phyloP scores from a whole-genome alignment of 345 rosid genomes.

The Gossypium anomalum region DNA sequence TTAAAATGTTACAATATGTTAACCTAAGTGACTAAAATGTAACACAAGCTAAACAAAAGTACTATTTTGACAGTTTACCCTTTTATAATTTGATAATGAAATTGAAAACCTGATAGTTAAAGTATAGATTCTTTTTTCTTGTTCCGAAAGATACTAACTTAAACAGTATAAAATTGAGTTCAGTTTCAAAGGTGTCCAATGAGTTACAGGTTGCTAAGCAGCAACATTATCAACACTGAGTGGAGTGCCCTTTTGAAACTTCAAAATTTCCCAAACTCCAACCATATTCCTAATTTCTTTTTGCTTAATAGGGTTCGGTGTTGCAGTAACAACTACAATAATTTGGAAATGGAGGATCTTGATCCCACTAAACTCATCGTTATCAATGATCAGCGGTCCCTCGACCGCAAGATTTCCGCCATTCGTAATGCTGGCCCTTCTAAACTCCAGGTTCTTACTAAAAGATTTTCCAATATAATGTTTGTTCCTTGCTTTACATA shows the following conservation, averaged over 20 bases:
- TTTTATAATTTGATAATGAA: no score
- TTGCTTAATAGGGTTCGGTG: conserved; percentile 20
- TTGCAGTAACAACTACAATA: neutral
- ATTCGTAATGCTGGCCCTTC: conserved; percentile 63
- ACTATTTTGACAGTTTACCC: fast-evolving
- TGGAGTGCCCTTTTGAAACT: conserved; percentile 5
- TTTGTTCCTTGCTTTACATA: neutral
- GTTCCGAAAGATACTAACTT: no score
- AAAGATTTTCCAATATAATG: neutral
- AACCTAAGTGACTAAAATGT: no score
- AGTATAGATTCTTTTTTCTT: no score
- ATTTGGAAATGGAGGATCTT: conserved; percentile 26
- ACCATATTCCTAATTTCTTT: neutral
- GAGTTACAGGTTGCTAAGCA: neutral
- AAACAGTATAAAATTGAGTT: neutral
- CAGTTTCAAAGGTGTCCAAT: neutral
- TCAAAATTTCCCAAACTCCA: neutral
- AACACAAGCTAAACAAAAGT: no score
- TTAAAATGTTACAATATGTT: no score
- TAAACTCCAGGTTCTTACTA: conserved; percentile 63
- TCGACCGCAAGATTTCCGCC: conserved; percentile 43
- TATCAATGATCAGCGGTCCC: conserved; percentile 35
- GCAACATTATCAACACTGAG: neutral
- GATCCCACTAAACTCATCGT: conserved; percentile 34
- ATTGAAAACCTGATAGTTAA: no score